phyloP scores from a whole-genome alignment of 1,284 basidiomycete species.

The Xerocomus minutiporus region DNA sequence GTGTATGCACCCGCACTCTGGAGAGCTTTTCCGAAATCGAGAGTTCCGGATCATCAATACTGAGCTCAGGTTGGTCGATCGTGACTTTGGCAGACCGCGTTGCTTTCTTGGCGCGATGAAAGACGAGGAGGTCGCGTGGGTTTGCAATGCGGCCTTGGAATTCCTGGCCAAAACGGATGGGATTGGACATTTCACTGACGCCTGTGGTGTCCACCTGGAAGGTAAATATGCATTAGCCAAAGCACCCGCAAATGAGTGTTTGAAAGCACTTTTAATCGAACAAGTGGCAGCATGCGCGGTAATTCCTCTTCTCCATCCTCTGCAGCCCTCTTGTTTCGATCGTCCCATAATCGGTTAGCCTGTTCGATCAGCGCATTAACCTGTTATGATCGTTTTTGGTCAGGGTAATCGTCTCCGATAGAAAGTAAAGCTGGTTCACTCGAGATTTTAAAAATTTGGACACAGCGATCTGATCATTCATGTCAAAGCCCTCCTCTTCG shows the following conservation, averaged over 20 bases:
- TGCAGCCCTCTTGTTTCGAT: slow-evolving; percentile 61
- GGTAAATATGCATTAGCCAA: neutral
- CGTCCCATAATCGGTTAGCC: slow-evolving; percentile 77
- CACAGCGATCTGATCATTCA: slow-evolving; percentile 77
- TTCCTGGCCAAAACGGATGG: slow-evolving; percentile 94
- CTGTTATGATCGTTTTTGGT: slow-evolving; percentile 33
- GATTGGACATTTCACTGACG: slow-evolving; percentile 87
- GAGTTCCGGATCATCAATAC: slow-evolving; percentile 69
- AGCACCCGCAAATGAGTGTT: neutral
- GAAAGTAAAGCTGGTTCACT: slow-evolving; percentile 36
- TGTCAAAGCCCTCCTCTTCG: slow-evolving; percentile 69
- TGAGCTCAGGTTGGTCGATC: slow-evolving; percentile 67
- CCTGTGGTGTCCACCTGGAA: slow-evolving; percentile 84
- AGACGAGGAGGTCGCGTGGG: slow-evolving; percentile 87
- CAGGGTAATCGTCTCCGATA: neutral
- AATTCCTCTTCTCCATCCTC: slow-evolving; percentile 67
- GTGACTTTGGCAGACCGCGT: slow-evolving; percentile 44
- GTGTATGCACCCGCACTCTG: slow-evolving; percentile 66
- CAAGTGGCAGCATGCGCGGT: slow-evolving; percentile 77
- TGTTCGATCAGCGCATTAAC: slow-evolving; percentile 76
- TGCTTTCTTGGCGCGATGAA: slow-evolving; percentile 76
- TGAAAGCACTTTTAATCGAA: slow-evolving; percentile 71
- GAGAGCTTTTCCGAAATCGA: slow-evolving; percentile 62
- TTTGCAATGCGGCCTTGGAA: slow-evolving; percentile 91
- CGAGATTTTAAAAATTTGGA: slow-evolving; percentile 72